Percentiles rank a stretch among this genome's conserved stretches.
Evolutionary conservation across 1,139 yeast genomes (phyloP).

Genomic region (Torulaspora pretoriensis): DNA sequence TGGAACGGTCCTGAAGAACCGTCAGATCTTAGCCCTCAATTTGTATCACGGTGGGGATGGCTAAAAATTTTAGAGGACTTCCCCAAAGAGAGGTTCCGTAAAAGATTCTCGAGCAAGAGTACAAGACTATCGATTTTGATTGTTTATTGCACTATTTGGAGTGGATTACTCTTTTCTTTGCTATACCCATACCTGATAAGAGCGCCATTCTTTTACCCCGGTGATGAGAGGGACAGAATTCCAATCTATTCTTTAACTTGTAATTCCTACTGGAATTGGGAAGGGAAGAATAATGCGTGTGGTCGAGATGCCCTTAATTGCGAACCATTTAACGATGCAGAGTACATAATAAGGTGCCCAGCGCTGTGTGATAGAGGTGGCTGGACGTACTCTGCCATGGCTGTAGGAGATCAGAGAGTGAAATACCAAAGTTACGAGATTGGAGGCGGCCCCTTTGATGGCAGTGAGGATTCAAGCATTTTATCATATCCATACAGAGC

Average conservation of each 20-base stretch:
- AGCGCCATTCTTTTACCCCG: conserved; percentile 28
- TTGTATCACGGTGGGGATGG: conserved; percentile 1
- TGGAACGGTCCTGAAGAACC: conserved; percentile 55
- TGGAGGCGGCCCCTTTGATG: conserved; percentile 54
- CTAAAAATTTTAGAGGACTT: conserved; percentile 41
- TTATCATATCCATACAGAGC: conserved; percentile 68
- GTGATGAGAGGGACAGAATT: conserved; percentile 20
- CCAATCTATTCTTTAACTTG: conserved; percentile 44
- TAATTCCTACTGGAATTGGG: conserved; percentile 52
- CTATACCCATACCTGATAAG: conserved; percentile 31
- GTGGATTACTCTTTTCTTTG: conserved; percentile 19
- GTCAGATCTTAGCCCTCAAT: conserved; percentile 46
- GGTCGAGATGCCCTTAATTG: conserved; percentile 68
- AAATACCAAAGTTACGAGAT: conserved; percentile 71
- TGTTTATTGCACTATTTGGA: conserved; percentile 40
- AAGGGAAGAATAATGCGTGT: conserved; percentile 70
- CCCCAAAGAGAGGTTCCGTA: conserved; percentile 40
- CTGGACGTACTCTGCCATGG: conserved; percentile 70
- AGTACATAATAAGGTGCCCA: conserved; percentile 72
- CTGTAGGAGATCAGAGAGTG: conserved; percentile 65
- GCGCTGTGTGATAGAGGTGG: conserved; percentile 80
- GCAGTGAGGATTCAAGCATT: conserved; percentile 20
- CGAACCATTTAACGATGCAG: conserved; percentile 42
- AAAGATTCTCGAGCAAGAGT: conserved; percentile 4
- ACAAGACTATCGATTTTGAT: conserved; percentile 36